Conservation (phyloP, 2,329 filamentous ascomycete species). For the Cercospora janseana region DNA sequence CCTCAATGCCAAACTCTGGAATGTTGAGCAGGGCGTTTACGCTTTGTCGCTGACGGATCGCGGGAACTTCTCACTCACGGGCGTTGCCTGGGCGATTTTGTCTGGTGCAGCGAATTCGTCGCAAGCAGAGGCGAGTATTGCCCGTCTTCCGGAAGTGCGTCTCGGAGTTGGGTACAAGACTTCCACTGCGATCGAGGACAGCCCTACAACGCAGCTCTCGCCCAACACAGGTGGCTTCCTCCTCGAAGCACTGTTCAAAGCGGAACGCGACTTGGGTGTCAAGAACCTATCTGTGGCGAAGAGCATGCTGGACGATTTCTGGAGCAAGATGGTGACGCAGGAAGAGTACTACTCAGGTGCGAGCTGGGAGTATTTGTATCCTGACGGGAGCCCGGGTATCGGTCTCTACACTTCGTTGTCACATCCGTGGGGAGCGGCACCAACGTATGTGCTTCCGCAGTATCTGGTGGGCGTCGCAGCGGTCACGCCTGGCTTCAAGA, state of each 20-base stretch:
- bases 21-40: conserved; percentile 35
- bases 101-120: conserved; percentile 38
- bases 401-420: conserved; percentile 45
- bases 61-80: conserved; percentile 38
- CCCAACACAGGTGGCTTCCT: conserved; percentile 51
- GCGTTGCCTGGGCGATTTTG: conserved; percentile 38
- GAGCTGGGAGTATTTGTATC: conserved; percentile 49
- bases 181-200: conserved; percentile 26
- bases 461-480: conserved; percentile 36
- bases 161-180: conserved; percentile 42
- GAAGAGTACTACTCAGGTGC: conserved; percentile 41
- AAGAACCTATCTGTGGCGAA: conserved; percentile 28
- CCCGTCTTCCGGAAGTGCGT: conserved; percentile 35
- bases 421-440: conserved; percentile 49
- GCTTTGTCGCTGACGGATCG: conserved; percentile 31
- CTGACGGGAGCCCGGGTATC: conserved; percentile 42
- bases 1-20: conserved; percentile 40
- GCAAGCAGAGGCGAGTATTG: conserved; percentile 35
- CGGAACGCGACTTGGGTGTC: conserved; percentile 28
- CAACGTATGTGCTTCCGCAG: conserved; percentile 47
- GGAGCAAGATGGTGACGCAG: conserved; percentile 45
- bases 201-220: conserved; percentile 38
- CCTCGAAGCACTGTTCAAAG: conserved; percentile 40
- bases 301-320: conserved; percentile 42
- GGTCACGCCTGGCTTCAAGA: conserved; percentile 30